Conservation (phyloP, 371 early-diverging fungal genomes). For the Syncephalastrum sp. region DNA sequence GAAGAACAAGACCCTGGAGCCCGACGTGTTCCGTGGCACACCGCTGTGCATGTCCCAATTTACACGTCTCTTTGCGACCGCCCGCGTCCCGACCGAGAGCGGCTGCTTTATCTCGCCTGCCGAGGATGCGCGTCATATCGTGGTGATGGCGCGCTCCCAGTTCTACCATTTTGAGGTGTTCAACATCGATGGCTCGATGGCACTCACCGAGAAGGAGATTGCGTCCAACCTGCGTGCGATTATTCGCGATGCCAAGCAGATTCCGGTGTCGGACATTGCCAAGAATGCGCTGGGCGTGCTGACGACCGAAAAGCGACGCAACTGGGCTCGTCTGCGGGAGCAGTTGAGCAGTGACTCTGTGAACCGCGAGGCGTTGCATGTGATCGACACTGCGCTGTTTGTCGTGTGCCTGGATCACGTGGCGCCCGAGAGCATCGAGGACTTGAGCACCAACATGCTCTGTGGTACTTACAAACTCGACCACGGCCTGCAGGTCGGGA, state of each 20-base stretch:
- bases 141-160: conserved; percentile 64
- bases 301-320: conserved; percentile 71
- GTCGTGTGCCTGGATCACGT: conserved; percentile 80
- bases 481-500: conserved; percentile 55
- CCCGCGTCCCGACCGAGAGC: conserved; percentile 58
- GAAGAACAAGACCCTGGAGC: conserved; percentile 51
- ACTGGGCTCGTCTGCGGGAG: conserved; percentile 63
- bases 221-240: conserved; percentile 48
- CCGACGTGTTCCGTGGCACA: conserved; percentile 63
- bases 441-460: conserved; percentile 55
- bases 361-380: conserved; percentile 60
- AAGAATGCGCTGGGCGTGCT: conserved; percentile 62
- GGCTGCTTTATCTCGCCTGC: conserved; percentile 51
- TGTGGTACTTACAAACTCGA: conserved; percentile 57
- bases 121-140: conserved; percentile 56
- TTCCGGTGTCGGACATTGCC: conserved; percentile 40
- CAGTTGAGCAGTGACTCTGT: conserved; percentile 36
- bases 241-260: conserved; percentile 31
- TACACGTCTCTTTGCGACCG: conserved; percentile 58
- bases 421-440: conserved; percentile 40
- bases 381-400: conserved; percentile 76
- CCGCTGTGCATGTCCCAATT: conserved; percentile 73
- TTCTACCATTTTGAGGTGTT: conserved; percentile 70
- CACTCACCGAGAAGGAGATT: conserved; percentile 50
- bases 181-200: conserved; percentile 45